Evolutionary conservation across 768 basidiomycete species (phyloP), one percentile per base, ranked within the genome.

Genomic region (Boletus vermiculosoides): DNA sequence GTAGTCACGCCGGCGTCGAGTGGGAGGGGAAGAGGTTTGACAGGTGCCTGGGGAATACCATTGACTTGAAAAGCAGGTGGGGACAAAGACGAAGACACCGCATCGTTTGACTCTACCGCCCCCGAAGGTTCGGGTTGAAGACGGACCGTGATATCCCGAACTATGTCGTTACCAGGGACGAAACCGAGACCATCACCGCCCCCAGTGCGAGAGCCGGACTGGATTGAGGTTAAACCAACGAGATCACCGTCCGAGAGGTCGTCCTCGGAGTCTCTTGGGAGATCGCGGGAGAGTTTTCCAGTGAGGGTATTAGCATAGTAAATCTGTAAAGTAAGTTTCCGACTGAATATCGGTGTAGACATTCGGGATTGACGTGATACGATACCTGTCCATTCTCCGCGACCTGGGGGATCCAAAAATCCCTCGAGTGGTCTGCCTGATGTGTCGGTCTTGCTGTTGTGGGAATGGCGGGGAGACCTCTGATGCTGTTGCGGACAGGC

Each of bases 341-440:
- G 22, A 31, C 10, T 25, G 22, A n/a, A 30, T 5, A n/a, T 45
- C 50, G 48, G 11, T 16, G 31, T 37, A 34, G 25, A 63, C 50
- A 31, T 10, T 42, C 11, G 18, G 22, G 23, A 33, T 5, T 40
- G 55, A 57, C 54, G 54, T 20, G 49, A 31, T 34, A 56, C 71
- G 78, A 61, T 64, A 94, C 93, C 83, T 91, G 90, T 57, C 92
- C 91, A 60, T 88, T 83, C 15, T 79, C 71, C 2, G 90, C 87
- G 48, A 96, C 83, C 65, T 87, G 84, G 11, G 95, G 95, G 62
- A 94, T 86, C 95, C 95, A 98, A 69, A 88, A 94, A 63, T 95
- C 90, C 63, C 79, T 84, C 18, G 81, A 78, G 28, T 46, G 52
- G 47, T 61, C 44, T 3, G 57, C 48, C 3, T 48, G 53, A 18